Conservation (phyloP, 2,329 filamentous ascomycete genomes). For the Penicillium hordei region DNA sequence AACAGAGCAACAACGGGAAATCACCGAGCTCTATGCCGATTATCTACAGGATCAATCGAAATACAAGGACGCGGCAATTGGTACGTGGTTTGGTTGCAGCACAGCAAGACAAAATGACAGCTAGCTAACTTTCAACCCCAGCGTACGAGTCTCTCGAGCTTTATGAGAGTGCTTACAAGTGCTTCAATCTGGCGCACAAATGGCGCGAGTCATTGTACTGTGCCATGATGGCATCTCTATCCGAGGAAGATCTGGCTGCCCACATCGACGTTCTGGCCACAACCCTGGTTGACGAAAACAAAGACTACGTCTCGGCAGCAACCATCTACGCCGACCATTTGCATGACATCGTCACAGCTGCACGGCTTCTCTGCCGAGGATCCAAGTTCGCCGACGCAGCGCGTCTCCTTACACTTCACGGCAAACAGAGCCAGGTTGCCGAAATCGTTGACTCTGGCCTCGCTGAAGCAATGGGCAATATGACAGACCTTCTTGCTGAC, state of each 20-base stretch:
- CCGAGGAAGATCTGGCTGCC: constrained; percentile 59
- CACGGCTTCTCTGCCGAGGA: constrained; percentile 79
- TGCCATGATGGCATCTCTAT: constrained; percentile 67
- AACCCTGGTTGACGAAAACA: constrained; percentile 71
- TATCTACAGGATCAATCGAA: constrained; percentile 72
- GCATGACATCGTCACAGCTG: constrained; percentile 66
- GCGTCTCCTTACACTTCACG: constrained; percentile 66
- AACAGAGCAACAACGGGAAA: constrained; percentile 59
- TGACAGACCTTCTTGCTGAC: constrained; percentile 89
- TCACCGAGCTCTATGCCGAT: constrained; percentile 77
- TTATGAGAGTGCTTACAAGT: constrained; percentile 71
- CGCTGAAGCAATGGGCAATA: constrained; percentile 74
- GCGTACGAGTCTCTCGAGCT: constrained; percentile 84
- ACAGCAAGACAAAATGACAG: not conserved
- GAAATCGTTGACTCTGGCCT: constrained; percentile 74
- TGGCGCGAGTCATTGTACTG: constrained; percentile 90
- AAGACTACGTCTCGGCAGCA: constrained; percentile 78
- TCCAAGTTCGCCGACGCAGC: constrained; percentile 88
- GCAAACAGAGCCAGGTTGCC: constrained; percentile 62
- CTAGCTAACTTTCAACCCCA: constrained; percentile 12
- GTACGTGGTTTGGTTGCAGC: constrained; percentile 27
- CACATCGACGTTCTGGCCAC: constrained; percentile 76
- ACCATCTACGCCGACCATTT: constrained; percentile 81
- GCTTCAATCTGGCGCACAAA: constrained; percentile 79
- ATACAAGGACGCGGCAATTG: constrained; percentile 80